phyloP scores from a whole-genome alignment of 768 basidiomycete species.

The Mycena latifolia region DNA sequence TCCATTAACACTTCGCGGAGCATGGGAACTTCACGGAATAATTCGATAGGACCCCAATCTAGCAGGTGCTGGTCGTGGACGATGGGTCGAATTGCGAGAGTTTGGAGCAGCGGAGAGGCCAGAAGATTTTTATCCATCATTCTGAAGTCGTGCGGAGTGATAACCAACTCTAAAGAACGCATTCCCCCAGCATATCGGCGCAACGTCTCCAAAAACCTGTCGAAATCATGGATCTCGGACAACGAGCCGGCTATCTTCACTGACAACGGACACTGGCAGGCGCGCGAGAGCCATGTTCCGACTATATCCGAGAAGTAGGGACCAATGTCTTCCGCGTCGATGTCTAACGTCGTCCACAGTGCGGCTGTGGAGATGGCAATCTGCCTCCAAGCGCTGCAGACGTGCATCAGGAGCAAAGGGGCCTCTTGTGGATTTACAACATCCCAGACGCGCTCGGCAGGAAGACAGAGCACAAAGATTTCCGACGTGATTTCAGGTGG shows the following conservation, averaged over 20 bases:
- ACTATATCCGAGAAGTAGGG: background rate
- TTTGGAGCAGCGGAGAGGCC: background rate
- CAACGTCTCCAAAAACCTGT: background rate
- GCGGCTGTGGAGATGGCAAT: constrained; percentile 20
- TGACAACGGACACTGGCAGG: constrained; percentile 7
- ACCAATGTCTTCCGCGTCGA: background rate
- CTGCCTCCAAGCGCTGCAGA: constrained; percentile 18
- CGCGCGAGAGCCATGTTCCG: constrained; percentile 3
- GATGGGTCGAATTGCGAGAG: background rate
- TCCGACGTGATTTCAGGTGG: constrained; percentile 25
- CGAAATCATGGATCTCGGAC: background rate
- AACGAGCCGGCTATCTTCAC: background rate
- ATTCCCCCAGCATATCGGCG: background rate
- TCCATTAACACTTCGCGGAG: constrained; percentile 5
- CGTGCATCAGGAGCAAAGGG: constrained; percentile 9
- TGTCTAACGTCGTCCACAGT: constrained; percentile 14
- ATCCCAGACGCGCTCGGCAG: background rate
- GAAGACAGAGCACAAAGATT: constrained; percentile 23
- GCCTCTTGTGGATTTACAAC: background rate
- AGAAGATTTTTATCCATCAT: background rate
- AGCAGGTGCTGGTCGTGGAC: too few species aligned
- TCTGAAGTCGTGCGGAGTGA: background rate
- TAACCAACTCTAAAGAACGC: background rate
- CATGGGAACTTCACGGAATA: background rate
- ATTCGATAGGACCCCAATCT: background rate